These are phyloP conservation scores for Fomitopsis serialis DNA, from an alignment of 768 basidiomycete species.

Conservation along the genomic window DNA sequence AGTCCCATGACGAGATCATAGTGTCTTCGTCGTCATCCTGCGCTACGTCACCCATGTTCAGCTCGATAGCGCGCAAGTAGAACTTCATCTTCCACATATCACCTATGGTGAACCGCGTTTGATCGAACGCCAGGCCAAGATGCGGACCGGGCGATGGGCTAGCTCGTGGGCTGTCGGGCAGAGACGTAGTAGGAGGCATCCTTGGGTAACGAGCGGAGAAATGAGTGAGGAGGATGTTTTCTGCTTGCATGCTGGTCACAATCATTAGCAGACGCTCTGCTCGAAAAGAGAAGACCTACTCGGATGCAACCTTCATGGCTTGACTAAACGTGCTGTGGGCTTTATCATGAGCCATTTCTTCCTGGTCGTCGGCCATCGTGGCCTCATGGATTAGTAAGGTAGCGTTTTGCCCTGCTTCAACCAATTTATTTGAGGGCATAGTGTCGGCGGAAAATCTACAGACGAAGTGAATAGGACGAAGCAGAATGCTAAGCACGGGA, in stretches of 20 bases:
- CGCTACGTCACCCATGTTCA: conserved; percentile 47
- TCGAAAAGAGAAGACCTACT: conserved; percentile 37
- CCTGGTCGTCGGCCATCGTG: conserved; percentile 83
- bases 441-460: conserved; percentile 91
- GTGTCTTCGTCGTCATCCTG: conserved; percentile 26
- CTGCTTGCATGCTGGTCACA: conserved; percentile 79
- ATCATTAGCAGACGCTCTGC: background rate
- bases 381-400: conserved; percentile 93
- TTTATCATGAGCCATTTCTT: conserved; percentile 65
- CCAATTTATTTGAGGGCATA: conserved; percentile 63
- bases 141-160: conserved; percentile 21
- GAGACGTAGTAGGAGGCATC: conserved; percentile 49
- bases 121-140: conserved; percentile 80
- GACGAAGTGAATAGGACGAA: background rate
- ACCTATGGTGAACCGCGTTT: conserved; percentile 62
- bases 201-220: conserved; percentile 95
- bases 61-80: conserved; percentile 69
- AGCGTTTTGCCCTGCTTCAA: conserved; percentile 55
- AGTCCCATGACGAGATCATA: background rate
- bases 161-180: conserved; percentile 11
- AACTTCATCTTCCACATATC: conserved; percentile 84
- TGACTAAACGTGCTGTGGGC: conserved; percentile 89
- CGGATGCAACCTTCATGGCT: conserved; percentile 71
- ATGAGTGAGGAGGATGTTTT: conserved; percentile 86
- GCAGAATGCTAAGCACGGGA: conserved; percentile 7